phyloP scores from a whole-genome alignment of 306 rosid species.

The Phaseolus lunatus region DNA sequence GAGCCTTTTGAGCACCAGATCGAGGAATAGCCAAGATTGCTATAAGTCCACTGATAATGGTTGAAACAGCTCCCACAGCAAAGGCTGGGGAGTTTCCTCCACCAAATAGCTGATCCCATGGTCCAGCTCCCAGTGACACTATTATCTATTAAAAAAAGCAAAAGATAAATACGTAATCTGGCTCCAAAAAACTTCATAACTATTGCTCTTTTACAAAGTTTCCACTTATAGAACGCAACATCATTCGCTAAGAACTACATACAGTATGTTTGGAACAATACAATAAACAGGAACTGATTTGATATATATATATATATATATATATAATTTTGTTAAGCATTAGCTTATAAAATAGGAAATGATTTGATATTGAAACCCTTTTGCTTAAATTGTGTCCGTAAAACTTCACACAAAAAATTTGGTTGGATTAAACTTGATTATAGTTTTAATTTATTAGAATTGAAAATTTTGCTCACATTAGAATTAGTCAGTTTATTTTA shows the following conservation, averaged over 20 bases:
- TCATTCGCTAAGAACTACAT: slow-evolving; percentile 20
- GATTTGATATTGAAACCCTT: slow-evolving; percentile 17
- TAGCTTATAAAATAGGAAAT: too few relatives aligned
- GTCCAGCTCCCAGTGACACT: slow-evolving; percentile 95
- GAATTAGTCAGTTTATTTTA: background rate
- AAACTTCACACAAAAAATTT: slow-evolving; percentile 1
- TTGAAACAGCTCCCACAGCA: slow-evolving; percentile 85
- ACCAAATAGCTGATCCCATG: slow-evolving; percentile 99
- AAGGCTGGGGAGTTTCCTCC: slow-evolving; percentile 99
- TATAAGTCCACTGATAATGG: slow-evolving; percentile 82
- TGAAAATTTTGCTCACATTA: background rate
- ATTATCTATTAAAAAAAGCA: slow-evolving; percentile 71
- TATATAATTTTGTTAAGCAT: too few relatives aligned
- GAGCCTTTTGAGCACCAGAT: slow-evolving; percentile 72
- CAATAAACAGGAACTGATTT: too few relatives aligned
- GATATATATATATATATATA: too few relatives aligned
- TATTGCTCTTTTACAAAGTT: background rate
- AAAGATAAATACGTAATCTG: slow-evolving; percentile 41
- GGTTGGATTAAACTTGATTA: slow-evolving; percentile 6
- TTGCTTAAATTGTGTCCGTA: slow-evolving; percentile 3
- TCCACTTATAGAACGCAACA: slow-evolving; percentile 25
- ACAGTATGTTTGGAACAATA: slow-evolving; percentile 24
- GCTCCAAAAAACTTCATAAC: slow-evolving; percentile 24
- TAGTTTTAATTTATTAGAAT: background rate
- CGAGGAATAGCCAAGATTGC: slow-evolving; percentile 93